Base-by-base conservation (phyloP, 345 rosid genomes). In the Dipteronia dyeriana region DNA sequence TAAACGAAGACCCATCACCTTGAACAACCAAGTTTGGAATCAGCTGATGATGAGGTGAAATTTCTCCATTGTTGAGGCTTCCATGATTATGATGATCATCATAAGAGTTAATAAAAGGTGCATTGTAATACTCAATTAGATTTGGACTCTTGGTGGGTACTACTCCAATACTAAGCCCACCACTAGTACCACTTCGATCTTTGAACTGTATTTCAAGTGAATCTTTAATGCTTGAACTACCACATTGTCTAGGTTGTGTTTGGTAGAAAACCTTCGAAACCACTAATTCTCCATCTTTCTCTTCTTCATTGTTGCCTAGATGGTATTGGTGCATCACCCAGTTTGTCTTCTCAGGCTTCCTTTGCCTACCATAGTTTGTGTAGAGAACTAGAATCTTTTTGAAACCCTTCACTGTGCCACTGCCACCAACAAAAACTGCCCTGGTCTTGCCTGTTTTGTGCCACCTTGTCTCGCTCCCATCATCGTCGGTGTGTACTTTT, bases 241-340 rank as follows among this genome's bases (percentile, higher is more conserved):
- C 45, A 9, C 45, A 41, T 41, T 41, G 45, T 41, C 45, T 41
- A 41, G 45, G 45, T 9, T 41, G 45, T 41, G 45, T 41, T 41
- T 41, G 45, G 45, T 41, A 41, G 45, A 41, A 41, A 9, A 94
- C 92, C 84, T 94, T 94, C 1, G 98, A 94, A 31, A 79, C 84
- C 7, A 91, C 98, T 0, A 92, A 78, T 68, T 95, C 98, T 2
- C 98, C 98, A 47, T 95, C 95, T 82, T 88, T 95, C 78, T 95
- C 98, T 51, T 95, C 98, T 74, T 91, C 97, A 38, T 82, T 82
- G 80, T 82, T 71, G 41, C 98, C 98, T 56, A 93, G 87, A 79
- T 95, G 98, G 80, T 93, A 95, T 74, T 95, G 98, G 79, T 95
- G 98, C 97, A 95, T 95, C 43, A 95, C 98, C 98, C 98, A 95